These are phyloP conservation scores for Wickerhamiella bombiphila DNA, from an alignment of 805 yeast species.

Conservation along the genomic window DNA sequence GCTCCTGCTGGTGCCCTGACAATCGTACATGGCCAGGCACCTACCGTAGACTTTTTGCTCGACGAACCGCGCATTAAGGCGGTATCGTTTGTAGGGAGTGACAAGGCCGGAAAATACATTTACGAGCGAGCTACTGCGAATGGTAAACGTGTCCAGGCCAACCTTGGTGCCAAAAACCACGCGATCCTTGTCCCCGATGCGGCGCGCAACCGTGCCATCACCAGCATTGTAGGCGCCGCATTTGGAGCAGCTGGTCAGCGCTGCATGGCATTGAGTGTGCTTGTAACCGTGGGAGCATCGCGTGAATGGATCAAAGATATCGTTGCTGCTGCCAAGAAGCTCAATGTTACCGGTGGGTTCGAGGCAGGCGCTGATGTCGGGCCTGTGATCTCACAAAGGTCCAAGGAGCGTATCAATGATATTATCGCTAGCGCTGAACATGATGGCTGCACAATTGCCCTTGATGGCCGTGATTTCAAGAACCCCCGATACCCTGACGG, in stretches of 20 bases:
- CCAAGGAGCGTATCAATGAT: constrained; percentile 38
- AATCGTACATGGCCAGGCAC: constrained; percentile 59
- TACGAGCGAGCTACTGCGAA: constrained; percentile 47
- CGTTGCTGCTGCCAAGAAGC: constrained; percentile 38
- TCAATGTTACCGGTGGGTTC: constrained; percentile 54
- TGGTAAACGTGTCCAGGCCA: constrained; percentile 67
- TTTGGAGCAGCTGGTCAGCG: constrained; percentile 80
- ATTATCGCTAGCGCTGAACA: constrained; percentile 44
- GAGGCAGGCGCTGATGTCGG: constrained; percentile 50
- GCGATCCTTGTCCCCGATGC: constrained; percentile 62
- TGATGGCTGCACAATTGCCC: constrained; percentile 46
- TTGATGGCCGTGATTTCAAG: constrained; percentile 46
- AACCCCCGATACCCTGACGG: constrained; percentile 41
- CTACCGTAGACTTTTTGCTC: constrained; percentile 52
- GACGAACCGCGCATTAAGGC: constrained; percentile 67
- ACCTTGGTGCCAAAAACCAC: constrained; percentile 69
- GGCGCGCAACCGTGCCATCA: constrained; percentile 44
- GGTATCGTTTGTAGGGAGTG: constrained; percentile 66
- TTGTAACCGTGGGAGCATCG: constrained; percentile 57
- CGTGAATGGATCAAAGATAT: constrained; percentile 50
- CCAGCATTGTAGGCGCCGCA: constrained; percentile 58
- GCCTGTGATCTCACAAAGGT: constrained; percentile 52
- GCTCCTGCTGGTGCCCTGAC: constrained; percentile 61
- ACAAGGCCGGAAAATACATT: constrained; percentile 63
- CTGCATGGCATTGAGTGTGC: constrained; percentile 64